A percentile compares a stretch with the other conserved stretches of the same genome.
Evolutionary conservation across 805 yeast species (phyloP).

Genomic region (Metschnikowia picachoensis): DNA sequence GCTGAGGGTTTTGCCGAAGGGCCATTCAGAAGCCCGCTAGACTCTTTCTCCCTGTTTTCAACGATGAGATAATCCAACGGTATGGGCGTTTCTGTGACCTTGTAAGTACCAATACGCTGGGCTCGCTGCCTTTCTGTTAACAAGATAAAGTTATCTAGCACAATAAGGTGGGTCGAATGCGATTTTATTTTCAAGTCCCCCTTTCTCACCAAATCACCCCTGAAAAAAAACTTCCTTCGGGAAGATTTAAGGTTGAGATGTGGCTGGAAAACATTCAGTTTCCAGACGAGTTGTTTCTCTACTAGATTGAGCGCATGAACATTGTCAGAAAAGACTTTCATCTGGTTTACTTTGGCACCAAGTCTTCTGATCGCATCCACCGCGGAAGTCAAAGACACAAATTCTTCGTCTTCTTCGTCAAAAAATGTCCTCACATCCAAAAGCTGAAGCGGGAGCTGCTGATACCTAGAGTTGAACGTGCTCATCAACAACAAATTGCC

Average conservation of each 20-base stretch:
- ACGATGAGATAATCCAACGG: conserved; percentile 54
- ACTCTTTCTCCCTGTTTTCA: conserved; percentile 34
- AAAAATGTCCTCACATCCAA: conserved; percentile 49
- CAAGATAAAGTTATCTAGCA: conserved; percentile 68
- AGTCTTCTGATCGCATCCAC: conserved; percentile 51
- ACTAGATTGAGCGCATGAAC: conserved; percentile 51
- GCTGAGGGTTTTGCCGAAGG: not conserved
- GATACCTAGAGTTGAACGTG: conserved; percentile 42
- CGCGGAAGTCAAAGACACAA: conserved; percentile 47
- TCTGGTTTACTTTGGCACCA: conserved; percentile 57
- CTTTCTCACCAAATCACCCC: conserved; percentile 58
- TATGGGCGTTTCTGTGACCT: conserved; percentile 45
- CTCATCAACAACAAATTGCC: conserved; percentile 38
- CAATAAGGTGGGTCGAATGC: conserved; percentile 46
- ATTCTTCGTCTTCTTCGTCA: conserved; percentile 47
- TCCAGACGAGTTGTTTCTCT: conserved; percentile 53
- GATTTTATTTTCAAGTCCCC: conserved; percentile 65
- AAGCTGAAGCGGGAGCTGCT: conserved; percentile 58
- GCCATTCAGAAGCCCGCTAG: not conserved
- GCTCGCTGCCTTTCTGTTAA: conserved; percentile 55
- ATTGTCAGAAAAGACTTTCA: conserved; percentile 59
- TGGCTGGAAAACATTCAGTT: conserved; percentile 38
- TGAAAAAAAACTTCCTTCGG: conserved; percentile 51
- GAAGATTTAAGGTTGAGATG: conserved; percentile 40
- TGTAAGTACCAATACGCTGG: conserved; percentile 28